phyloP scores from a whole-genome alignment of 257 asterid genomes.

The Fraxinus pennsylvanica region DNA sequence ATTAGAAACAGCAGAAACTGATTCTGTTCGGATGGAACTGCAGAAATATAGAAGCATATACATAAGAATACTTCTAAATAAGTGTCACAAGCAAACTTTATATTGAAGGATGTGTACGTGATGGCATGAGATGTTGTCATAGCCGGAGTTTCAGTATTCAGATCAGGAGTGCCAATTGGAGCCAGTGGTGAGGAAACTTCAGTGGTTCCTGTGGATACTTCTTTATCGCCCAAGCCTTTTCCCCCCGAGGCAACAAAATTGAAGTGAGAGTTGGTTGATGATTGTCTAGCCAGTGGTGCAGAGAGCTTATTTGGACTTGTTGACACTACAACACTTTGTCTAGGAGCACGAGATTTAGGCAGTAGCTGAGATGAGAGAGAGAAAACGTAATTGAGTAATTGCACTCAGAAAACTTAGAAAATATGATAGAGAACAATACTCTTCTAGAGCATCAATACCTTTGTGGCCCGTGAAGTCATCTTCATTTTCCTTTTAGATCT shows the following conservation, averaged over 20 bases:
- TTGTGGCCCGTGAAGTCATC: slow-evolving; percentile 49
- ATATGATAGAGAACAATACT: neutral
- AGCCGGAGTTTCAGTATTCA: slow-evolving; percentile 51
- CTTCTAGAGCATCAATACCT: slow-evolving; percentile 46
- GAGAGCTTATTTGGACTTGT: slow-evolving; percentile 47
- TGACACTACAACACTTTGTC: slow-evolving; percentile 44
- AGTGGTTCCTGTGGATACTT: slow-evolving; percentile 42
- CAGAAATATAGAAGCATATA: slow-evolving; percentile 23
- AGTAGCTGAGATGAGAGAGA: slow-evolving; percentile 45
- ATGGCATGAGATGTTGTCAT: slow-evolving; percentile 32
- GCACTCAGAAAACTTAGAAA: slow-evolving; percentile 4
- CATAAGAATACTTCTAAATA: slow-evolving; percentile 23
- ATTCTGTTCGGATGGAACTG: slow-evolving; percentile 56
- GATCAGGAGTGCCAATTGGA: slow-evolving; percentile 68
- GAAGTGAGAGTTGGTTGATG: slow-evolving; percentile 34
- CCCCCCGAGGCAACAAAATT: slow-evolving; percentile 49
- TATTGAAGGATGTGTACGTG: slow-evolving; percentile 44
- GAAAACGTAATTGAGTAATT: slow-evolving; percentile 3
- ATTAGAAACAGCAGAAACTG: slow-evolving; percentile 44
- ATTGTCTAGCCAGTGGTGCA: slow-evolving; percentile 42
- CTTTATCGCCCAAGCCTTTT: slow-evolving; percentile 41
- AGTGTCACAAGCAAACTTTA: slow-evolving; percentile 14
- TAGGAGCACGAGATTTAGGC: slow-evolving; percentile 49
- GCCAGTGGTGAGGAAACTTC: slow-evolving; percentile 55
- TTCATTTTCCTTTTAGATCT: slow-evolving; percentile 92